These are phyloP conservation scores for Aphanomyces invadans DNA, from an alignment of 352 stramenopile species.

Conservation along the genomic window DNA sequence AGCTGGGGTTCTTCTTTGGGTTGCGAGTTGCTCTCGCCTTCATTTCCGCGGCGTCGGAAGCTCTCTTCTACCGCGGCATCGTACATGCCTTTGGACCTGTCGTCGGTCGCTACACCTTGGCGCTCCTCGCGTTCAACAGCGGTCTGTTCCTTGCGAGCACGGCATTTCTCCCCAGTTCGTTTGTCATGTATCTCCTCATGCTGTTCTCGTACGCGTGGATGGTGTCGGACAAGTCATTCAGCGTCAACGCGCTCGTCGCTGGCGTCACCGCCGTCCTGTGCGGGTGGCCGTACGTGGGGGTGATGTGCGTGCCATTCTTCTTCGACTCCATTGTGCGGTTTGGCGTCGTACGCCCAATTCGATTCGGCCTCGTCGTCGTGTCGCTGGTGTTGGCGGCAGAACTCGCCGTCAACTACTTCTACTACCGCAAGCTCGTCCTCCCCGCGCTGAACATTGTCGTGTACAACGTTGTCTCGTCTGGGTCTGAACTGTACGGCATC, in stretches of 20 bases:
- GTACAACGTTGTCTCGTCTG: slow-evolving; percentile 94
- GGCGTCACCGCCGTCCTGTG: slow-evolving; percentile 88
- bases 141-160: slow-evolving; percentile 90
- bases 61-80: slow-evolving; percentile 74
- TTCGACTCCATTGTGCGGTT: slow-evolving; percentile 63
- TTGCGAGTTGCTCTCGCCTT: slow-evolving; percentile 77
- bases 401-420: slow-evolving; percentile 73
- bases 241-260: slow-evolving; percentile 66
- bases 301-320: slow-evolving; percentile 93
- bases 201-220: slow-evolving; percentile 75
- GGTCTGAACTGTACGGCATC: slow-evolving; percentile 96
- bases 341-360: slow-evolving; percentile 43
- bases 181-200: slow-evolving; percentile 81
- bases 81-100: slow-evolving; percentile 50
- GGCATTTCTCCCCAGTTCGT: slow-evolving; percentile 91
- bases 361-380: slow-evolving; percentile 54
- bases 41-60: slow-evolving; percentile 72
- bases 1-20: slow-evolving; percentile 87
- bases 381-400: slow-evolving; percentile 67
- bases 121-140: slow-evolving; percentile 75
- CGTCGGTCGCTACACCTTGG: slow-evolving; percentile 58
- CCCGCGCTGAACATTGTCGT: slow-evolving; percentile 91
- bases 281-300: slow-evolving; percentile 96
- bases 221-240: slow-evolving; percentile 40
- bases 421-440: slow-evolving; percentile 60